A percentile compares a stretch with the other conserved stretches of the same genome.
phyloP scores from a whole-genome alignment of 192 early-diverging fungal species.

The Cetraspora pellucida region DNA sequence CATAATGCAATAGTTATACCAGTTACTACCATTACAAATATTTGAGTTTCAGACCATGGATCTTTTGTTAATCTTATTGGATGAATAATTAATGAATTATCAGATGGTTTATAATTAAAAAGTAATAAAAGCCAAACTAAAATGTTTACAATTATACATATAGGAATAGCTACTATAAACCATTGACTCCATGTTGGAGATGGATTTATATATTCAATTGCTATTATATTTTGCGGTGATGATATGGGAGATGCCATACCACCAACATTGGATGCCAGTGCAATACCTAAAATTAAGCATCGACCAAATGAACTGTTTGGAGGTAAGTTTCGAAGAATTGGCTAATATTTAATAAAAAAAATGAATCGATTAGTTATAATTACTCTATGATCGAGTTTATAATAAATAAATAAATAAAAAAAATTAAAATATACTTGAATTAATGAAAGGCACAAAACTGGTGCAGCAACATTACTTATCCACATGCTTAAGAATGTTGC shows the following conservation, averaged over 20 bases:
- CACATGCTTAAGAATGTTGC: constrained; percentile 97
- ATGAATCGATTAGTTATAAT: no score
- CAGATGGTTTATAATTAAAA: constrained; percentile 75
- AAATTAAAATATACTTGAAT: constrained; percentile 60
- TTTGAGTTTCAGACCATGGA: constrained; percentile 62
- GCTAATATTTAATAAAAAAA: constrained; percentile 46
- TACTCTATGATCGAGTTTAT: no score
- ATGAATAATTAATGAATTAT: constrained; percentile 60
- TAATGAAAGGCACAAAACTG: constrained; percentile 93
- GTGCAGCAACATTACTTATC: constrained; percentile 97
- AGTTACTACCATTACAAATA: constrained; percentile 76
- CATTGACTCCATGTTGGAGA: constrained; percentile 88
- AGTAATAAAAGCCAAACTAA: constrained; percentile 84
- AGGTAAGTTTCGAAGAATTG: constrained; percentile 90
- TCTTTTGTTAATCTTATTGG: constrained; percentile 62
- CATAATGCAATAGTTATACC: constrained; percentile 81
- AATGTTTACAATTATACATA: constrained; percentile 78
- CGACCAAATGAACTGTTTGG: constrained; percentile 77
- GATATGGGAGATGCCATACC: constrained; percentile 98
- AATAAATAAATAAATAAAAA: no score
- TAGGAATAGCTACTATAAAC: constrained; percentile 85
- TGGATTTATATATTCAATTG: constrained; percentile 90
- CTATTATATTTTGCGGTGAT: constrained; percentile 97
- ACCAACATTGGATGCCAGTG: constrained; percentile 92
- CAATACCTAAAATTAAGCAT: constrained; percentile 92